Evolutionary conservation across 345 rosid genomes (phyloP), one percentile per base, ranked within the genome.

Genomic region (Xanthoceras sorbifolium): DNA sequence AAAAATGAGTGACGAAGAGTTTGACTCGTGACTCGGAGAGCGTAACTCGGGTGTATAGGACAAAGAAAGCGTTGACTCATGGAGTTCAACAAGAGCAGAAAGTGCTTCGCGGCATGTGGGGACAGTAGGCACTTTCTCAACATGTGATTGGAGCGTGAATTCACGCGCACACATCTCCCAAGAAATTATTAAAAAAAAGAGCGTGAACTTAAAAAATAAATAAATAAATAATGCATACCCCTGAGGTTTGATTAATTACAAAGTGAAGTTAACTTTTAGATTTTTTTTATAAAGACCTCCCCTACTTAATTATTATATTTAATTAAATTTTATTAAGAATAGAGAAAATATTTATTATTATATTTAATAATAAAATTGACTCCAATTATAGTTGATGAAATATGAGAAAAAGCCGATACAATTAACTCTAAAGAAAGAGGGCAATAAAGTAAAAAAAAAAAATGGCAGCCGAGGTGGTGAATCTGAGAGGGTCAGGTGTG

Each of bases 31-130:
- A 44, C 31, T 57, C 69, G 11, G 22, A 34, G 26, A 62, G 18
- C 4, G 40, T 9, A 9, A 28, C 69, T 67, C 25, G 77, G 59
- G n/a, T 15, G 80, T 29, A 15, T 22, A 11, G 57, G 55, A 50
- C 66, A 31, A n/a, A 48, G 8, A 38, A 40, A 77, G 81, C 77
- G 83, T 83, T 78, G 82, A 80, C 79, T 31, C 25, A 28, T 0
- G 15, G 52, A 15, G 10, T 5, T n/a, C n/a, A 26, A 75, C 36
- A 73, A 44, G 12, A 1, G 15, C 25, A 29, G 63, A 64, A 54
- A 38, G 46, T 25, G 66, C n/a, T 64, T 36, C 52, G 68, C 46
- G 59, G 26, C 71, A 36, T 3, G 64, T 32, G 52, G 55, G 65
- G 72, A 31, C 57, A 50, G 25, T 15, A 26, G 50, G 76, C 67